Base-by-base conservation (phyloP, 2,329 filamentous ascomycete genomes). In the Xylariaceae sp. region DNA sequence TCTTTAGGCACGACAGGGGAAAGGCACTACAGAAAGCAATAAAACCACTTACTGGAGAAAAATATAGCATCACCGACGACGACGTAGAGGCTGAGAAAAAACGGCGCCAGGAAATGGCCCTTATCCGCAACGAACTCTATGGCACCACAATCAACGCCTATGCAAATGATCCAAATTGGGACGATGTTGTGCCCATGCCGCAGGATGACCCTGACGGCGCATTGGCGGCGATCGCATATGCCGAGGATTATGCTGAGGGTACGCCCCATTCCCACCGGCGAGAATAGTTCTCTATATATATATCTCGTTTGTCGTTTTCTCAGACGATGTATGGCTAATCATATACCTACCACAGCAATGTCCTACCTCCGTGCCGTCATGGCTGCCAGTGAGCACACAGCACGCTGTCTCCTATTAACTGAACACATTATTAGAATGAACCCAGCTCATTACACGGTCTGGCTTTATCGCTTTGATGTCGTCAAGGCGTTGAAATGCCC, bases 371-470 rank as follows among this genome's bases (percentile, higher is more conserved):
- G 94, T 57, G 92, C 94, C 57, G 82, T 96, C 63, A 99, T 99
- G 92, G 88, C 89, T 13, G 78, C 77, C 45, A 87, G 95, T 68
- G 94, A 99, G 72, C 81, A 87, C 75, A 91, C 88, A 21, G 80
- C 86, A 19, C 82, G 94, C 45, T 88, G 85, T 34, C 79, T 99
- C 41, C 80, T 78, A 30, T 81, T 99, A 58, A 99, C 94, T 4
- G 87, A 91, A 68, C 85, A 92, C 71, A 85, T 99, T 67, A 97
- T 99, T 68, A 77, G 79, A 56, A 85, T 96, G 80, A 99, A 99
- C 71, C 89, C 94, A 15, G 92, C 94, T 0, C 94, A 99, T 75
- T 99, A 99, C 75, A 99, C 94, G 15, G 92, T 97, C 57, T 99
- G 94, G 94, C 83, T 97, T 19, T 99, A 95, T 76, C 88, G 94